Evolutionary conservation across 139 green algal genomes (phyloP).

Genomic region (Picochlorum sp.): DNA sequence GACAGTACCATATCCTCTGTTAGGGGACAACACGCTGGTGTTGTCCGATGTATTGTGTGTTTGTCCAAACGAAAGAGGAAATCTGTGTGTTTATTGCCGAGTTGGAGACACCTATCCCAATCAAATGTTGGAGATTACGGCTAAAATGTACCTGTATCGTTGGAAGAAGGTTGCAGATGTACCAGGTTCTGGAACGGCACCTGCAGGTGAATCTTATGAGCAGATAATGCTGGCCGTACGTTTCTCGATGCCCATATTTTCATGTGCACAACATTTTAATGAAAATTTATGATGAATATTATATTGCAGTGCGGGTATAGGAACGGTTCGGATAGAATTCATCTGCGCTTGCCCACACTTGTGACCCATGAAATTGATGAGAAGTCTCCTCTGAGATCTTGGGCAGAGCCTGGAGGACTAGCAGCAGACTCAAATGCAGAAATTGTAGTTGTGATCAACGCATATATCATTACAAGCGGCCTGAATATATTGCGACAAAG

Average conservation of each 20-base stretch:
- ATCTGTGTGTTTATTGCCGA: constrained; percentile 24
- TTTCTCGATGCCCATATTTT: background rate
- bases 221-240: background rate
- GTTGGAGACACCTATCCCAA: constrained; percentile 64
- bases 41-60: constrained; percentile 42
- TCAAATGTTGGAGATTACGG: constrained; percentile 56
- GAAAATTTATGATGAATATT: background rate
- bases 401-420: constrained; percentile 19
- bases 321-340: constrained; percentile 30
- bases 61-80: constrained; percentile 8
- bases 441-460: constrained; percentile 49
- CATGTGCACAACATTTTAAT: background rate
- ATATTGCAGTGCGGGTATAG: constrained; percentile 31
- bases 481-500: constrained; percentile 43
- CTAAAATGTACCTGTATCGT: constrained; percentile 60
- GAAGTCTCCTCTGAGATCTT: constrained; percentile 32
- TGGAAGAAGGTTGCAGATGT: constrained; percentile 29
- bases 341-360: constrained; percentile 54
- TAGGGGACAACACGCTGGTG: constrained; percentile 72
- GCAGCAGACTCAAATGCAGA: constrained; percentile 39
- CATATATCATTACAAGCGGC: constrained; percentile 34
- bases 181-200: background rate
- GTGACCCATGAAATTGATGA: constrained; percentile 49
- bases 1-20: constrained; percentile 46
- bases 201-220: constrained; percentile 3